Evolutionary conservation across 2,329 filamentous ascomycete species (phyloP), one percentile per base, ranked within the genome.

Genomic region (Phialocephala subalpina): DNA sequence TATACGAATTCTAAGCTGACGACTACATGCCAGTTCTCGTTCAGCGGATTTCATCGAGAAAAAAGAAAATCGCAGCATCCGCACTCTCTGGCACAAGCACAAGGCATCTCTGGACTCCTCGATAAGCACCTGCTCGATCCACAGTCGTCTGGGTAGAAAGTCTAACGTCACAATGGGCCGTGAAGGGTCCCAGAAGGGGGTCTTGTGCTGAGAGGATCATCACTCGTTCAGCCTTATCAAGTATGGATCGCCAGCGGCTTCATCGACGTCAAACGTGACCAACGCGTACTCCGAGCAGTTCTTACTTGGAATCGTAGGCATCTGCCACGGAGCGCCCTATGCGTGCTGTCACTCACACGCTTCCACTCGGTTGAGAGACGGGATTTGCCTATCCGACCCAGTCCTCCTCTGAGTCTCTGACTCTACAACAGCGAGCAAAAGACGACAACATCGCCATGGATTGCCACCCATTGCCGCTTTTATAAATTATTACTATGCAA

Each of bases 91-190:
- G 38, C 38, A 14, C 38, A 4, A 4, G 29, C 29, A 33, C 29
- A 33, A 42, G 12, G 16, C 40, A 42, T n/a, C 40, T 42, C 40
- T 42, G 16, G 40, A 42, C 16, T 42, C 40, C 1, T n/a, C 40
- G 3, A 42, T 6, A 42, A 18, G 29, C 29, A 33, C 29, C 29
- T 33, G 7, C 11, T 40, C 29, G 18, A n/a, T 20, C 36, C 38
- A 59, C 36, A n/a, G 59, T 36, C 33, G 16, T n/a, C 22, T 42
- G 33, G n/a, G 20, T 22, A 14, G 52, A 40, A 49, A 42, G 33
- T 47, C 14, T 35, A 60, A 63, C 61, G 65, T 57, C 65, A 63
- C 60, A 66, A 3, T 22, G 53, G 56, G 56, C 61, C 60, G 58
- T 64, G 61, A 33, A 11, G 45, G 18, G n/a, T 9, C 29, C 29